Base-by-base conservation (phyloP, 495 filamentous ascomycete genomes). In the Massariosphaeria phaeospora region DNA sequence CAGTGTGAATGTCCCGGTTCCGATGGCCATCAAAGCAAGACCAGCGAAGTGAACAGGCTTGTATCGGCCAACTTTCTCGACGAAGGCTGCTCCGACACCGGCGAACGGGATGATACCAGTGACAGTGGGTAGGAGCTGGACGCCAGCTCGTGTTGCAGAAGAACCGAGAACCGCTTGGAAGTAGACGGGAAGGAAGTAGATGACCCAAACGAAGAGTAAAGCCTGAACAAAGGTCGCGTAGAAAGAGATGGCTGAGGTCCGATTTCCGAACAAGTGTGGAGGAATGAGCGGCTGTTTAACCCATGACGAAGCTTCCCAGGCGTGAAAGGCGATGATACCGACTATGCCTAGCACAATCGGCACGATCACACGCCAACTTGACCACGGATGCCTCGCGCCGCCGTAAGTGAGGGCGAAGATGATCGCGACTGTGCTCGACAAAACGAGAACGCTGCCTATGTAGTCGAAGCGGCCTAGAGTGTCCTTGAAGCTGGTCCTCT, bases 131-230 rank as follows among this genome's bases (percentile, higher is more conserved):
- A 61, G 41, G 34, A 51, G 46, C 24, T 57, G 20, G 46, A 57
- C 30, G 13, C 55, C 55, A 12, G 55, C 15, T 11, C 33, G 13
- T 8, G 49, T 17, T 2, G 43, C 51, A 3, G 50, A 41, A n/a
- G 44, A 43, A 3, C 33, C 43, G 3, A 18, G 42, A 3, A 56
- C 39, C 4, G 26, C 49, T 24, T 48, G 44, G 33, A 61, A 61
- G 27, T 61, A 61, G 12, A 61, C 23, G 13, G 57, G 57, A 46
- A 35, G 52, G 47, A 57, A 57, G 38, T 44, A 52, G 40, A 35
- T 44, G 36, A 59, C 56, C 56, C 40, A 59, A 11, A 53, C 42
- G 9, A 59, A 35, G 8, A 36, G 21, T 15, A 59, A 5, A 17
- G 56, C 41, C 2, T 26, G 25, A 27, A 53, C 17, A 34, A 53